Base-by-base conservation (phyloP, 306 rosid species). In the Hippophae gyantsensis region DNA sequence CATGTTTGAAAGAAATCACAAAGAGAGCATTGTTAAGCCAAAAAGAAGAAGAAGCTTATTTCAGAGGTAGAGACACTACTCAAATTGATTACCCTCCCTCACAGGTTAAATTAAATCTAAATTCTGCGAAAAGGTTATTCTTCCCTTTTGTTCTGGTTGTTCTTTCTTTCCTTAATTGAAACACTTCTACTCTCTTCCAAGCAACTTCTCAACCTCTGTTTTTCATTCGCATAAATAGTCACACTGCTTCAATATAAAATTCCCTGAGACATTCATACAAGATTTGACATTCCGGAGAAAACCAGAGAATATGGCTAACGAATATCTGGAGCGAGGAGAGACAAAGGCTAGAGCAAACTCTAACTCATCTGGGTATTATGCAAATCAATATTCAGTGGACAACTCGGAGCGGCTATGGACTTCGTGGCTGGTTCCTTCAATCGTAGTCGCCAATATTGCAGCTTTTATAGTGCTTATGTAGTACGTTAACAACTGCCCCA, bases 401-500 rank as follows among this genome's bases (percentile, higher is more conserved):
- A 64, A 74, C 44, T 75, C 65, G 8, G 80, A 68, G 55, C 55
- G 66, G 43, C 80, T 66, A 51, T 79, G 84, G 84, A 79, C 78
- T 5, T 70, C 84, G 5, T 79, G 81, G 84, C 13, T 79, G 70
- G 43, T 79, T 64, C 84, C 84, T 46, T 68, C 72, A 78, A 56
- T 79, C 10, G 80, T 79, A 42, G 78, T 79, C 3, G 80, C 80
- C 54, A 79, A 79, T 63, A 50, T 74, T 59, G 67, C 48, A 42
- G 52, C 75, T 47, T 79, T 79, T 58, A 58, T 79, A 23, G 67
- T 75, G 44, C 69, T 64, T 12, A 75, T 79, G 84, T 71, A 52
- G 84, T 71, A 52, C 6, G 46, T 79, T 11, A 79, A 79, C 56
- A 54, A 79, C 57, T 79, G 84, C 62, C 84, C 78, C 1, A 48